These are phyloP conservation scores for Fomitopsis serialis DNA, from an alignment of 768 basidiomycete species.

Conservation along the genomic window DNA sequence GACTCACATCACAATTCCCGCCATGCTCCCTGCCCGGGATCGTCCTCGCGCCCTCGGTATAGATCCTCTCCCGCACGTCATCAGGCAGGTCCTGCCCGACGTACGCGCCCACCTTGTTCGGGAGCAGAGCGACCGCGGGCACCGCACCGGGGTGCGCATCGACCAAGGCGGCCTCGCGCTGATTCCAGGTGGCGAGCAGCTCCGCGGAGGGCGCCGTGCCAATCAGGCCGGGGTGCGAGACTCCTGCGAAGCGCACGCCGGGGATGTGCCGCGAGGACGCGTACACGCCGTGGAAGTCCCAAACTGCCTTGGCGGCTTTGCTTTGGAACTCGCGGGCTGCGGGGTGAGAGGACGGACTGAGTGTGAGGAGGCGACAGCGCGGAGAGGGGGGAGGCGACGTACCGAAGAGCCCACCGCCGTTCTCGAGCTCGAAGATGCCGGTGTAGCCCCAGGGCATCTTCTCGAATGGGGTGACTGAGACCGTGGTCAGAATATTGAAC, in stretches of 20 bases:
- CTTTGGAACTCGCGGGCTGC: slow-evolving; percentile 63
- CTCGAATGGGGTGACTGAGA: slow-evolving; percentile 58
- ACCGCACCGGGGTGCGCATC: slow-evolving; percentile 43
- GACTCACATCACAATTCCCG: slow-evolving; percentile 64
- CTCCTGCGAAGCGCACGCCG: slow-evolving; percentile 73
- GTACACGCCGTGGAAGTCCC: slow-evolving; percentile 74
- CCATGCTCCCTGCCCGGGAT: slow-evolving; percentile 78
- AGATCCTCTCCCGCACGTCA: slow-evolving; percentile 47
- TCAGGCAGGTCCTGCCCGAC: slow-evolving; percentile 59
- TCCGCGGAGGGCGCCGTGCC: slow-evolving; percentile 75
- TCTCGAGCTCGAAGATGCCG: slow-evolving; percentile 69
- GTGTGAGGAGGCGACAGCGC: background rate
- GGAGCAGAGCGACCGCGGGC: slow-evolving; percentile 64
- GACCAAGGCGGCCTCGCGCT: slow-evolving; percentile 63
- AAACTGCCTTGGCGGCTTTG: slow-evolving; percentile 72
- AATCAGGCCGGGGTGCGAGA: slow-evolving; percentile 71
- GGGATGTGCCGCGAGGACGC: slow-evolving; percentile 74
- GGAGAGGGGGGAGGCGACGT: slow-evolving; percentile 3
- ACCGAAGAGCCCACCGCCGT: slow-evolving; percentile 72
- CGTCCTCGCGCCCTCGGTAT: slow-evolving; percentile 65
- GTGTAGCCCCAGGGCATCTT: slow-evolving; percentile 84
- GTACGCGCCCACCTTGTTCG: slow-evolving; percentile 54
- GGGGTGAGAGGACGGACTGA: background rate
- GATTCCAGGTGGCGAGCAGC: slow-evolving; percentile 70
- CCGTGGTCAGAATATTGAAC: background rate